These are phyloP conservation scores for Macrophomina tecta DNA, from an alignment of 2,329 filamentous ascomycete species.

Conservation along the genomic window DNA sequence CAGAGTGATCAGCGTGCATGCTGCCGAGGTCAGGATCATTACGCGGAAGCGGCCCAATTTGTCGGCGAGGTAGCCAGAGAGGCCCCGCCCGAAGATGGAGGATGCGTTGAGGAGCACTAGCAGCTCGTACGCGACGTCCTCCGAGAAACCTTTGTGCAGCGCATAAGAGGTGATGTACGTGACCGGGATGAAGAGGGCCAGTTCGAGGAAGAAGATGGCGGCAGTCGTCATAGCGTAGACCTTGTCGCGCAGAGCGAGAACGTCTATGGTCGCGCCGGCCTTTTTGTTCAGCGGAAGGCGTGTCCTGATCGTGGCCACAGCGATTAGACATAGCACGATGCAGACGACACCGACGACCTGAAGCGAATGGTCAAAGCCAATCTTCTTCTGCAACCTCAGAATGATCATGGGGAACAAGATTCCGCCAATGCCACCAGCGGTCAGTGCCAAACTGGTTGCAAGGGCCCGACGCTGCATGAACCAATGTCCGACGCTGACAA, in stretches of 20 bases:
- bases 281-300: slow-evolving; percentile 26
- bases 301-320: slow-evolving; percentile 43
- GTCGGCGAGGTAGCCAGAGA: slow-evolving; percentile 59
- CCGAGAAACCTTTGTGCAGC: slow-evolving; percentile 1
- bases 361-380: slow-evolving; percentile 46
- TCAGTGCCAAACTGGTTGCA: slow-evolving; percentile 48
- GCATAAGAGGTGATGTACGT: slow-evolving; percentile 26
- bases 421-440: slow-evolving; percentile 43
- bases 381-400: slow-evolving; percentile 39
- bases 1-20: slow-evolving; percentile 51
- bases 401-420: slow-evolving; percentile 46
- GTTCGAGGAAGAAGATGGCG: slow-evolving; percentile 26
- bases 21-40: slow-evolving; percentile 52
- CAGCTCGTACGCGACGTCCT: slow-evolving; percentile 6
- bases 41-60: slow-evolving; percentile 57
- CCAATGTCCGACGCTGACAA: slow-evolving; percentile 47
- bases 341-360: slow-evolving; percentile 49
- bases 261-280: slow-evolving; percentile 7
- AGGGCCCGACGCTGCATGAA: slow-evolving; percentile 46
- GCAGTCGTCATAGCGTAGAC: slow-evolving; percentile 12
- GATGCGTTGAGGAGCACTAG: slow-evolving; percentile 27
- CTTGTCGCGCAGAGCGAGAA: slow-evolving; percentile 17
- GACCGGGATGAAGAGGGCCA: slow-evolving; percentile 25
- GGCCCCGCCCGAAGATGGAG: slow-evolving; percentile 55
- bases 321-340: slow-evolving; percentile 40